Evolutionary conservation across 306 rosid species (phyloP).

Genomic region (Prunus kanzakura): DNA sequence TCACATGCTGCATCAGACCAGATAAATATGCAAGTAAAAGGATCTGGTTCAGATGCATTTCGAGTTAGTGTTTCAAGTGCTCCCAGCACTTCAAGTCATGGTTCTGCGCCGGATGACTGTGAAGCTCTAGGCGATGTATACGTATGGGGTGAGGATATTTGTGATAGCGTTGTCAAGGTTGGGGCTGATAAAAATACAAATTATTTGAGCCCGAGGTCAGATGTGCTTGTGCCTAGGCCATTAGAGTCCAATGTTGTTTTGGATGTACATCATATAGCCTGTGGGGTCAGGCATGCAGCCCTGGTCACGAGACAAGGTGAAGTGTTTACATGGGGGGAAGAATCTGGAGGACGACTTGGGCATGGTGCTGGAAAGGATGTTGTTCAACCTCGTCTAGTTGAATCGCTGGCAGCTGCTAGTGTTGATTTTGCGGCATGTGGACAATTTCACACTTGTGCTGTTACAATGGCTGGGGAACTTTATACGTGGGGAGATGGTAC

Average conservation of each 20-base stretch:
- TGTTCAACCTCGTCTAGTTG: slow-evolving; percentile 80
- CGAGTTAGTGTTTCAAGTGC: slow-evolving; percentile 99
- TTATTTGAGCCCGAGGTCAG: slow-evolving; percentile 60
- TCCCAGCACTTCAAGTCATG: slow-evolving; percentile 98
- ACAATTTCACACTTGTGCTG: slow-evolving; percentile 97
- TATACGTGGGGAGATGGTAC: slow-evolving; percentile 99
- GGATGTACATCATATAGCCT: slow-evolving; percentile 86
- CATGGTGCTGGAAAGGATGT: slow-evolving; percentile 92
- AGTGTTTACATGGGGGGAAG: slow-evolving; percentile 98
- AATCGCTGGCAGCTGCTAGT: slow-evolving; percentile 63
- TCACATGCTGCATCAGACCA: slow-evolving; percentile 73
- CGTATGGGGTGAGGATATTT: slow-evolving; percentile 91
- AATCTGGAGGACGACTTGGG: slow-evolving; percentile 98
- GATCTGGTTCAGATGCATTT: slow-evolving; percentile 88
- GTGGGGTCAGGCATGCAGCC: slow-evolving; percentile 92
- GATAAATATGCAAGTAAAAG: slow-evolving; percentile 89
- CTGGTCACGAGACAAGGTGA: slow-evolving; percentile 97
- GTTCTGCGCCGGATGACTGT: slow-evolving; percentile 92
- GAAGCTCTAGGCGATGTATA: slow-evolving; percentile 96
- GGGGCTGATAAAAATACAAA: slow-evolving; percentile 63
- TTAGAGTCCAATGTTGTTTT: slow-evolving; percentile 81
- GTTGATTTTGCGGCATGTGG: slow-evolving; percentile 95
- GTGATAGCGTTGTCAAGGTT: slow-evolving; percentile 66
- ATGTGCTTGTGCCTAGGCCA: slow-evolving; percentile 88
- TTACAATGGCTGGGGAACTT: slow-evolving; percentile 85